A percentile compares a stretch with the other conserved stretches of the same genome.
Evolutionary conservation across 345 rosid species (phyloP).

Genomic region (Lumnitzera littorea): DNA sequence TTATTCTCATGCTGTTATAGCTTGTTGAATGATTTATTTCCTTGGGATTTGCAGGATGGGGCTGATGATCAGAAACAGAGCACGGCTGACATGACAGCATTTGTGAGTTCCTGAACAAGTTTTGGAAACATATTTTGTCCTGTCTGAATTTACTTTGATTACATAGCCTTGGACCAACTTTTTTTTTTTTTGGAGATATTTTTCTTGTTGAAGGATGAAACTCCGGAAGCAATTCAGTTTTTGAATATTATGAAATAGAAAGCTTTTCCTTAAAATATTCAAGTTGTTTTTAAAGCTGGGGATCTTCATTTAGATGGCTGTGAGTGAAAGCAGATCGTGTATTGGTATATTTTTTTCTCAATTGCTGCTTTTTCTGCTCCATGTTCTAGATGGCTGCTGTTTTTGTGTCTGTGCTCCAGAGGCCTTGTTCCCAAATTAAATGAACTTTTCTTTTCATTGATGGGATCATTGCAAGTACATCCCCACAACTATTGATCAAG

Average conservation of each 20-base stretch:
- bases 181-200: too few relatives aligned
- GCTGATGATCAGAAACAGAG: constrained; percentile 68
- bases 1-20: background rate
- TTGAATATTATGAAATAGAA: background rate
- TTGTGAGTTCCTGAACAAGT: constrained; percentile 33
- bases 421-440: too few relatives aligned
- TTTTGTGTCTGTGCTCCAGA: too few relatives aligned
- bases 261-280: background rate
- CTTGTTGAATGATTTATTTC: background rate
- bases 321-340: background rate
- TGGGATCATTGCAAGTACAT: too few relatives aligned
- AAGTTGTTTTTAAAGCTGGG: background rate
- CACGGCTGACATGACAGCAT: constrained; percentile 58
- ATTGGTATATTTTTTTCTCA: too few relatives aligned
- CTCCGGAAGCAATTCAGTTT: too few relatives aligned
- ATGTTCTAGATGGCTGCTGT: too few relatives aligned
- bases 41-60: constrained; percentile 43
- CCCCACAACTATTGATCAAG: too few relatives aligned
- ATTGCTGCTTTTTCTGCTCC: too few relatives aligned
- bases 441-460: too few relatives aligned
- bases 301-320: background rate
- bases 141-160: background rate
- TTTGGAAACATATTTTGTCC: background rate
- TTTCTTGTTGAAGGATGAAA: too few relatives aligned
- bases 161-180: background rate